Evolutionary conservation across 768 basidiomycete genomes (phyloP).

Genomic region (Lentinula edodes): DNA sequence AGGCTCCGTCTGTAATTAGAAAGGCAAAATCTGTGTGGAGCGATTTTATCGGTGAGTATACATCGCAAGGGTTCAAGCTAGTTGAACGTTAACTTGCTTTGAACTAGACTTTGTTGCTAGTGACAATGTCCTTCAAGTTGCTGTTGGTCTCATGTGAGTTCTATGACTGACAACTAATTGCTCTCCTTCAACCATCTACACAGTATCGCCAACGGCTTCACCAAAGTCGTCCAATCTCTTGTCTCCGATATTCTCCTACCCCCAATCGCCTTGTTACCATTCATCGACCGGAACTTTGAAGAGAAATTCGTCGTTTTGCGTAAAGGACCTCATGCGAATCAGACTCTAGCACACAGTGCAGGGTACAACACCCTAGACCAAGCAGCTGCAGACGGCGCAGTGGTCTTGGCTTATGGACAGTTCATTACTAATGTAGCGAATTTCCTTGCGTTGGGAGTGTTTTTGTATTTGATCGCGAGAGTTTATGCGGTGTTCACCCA

Average conservation of each 20-base stretch:
- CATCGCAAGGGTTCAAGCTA: neutral
- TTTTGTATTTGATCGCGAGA: conserved; percentile 31
- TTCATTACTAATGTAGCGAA: conserved; percentile 33
- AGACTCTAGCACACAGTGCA: neutral
- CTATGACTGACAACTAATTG: neutral
- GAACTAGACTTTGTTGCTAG: neutral
- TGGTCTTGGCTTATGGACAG: conserved; percentile 32
- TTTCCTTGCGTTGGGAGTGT: conserved; percentile 33
- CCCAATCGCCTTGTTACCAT: conserved; percentile 35
- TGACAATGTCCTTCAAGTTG: neutral
- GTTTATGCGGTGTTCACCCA: conserved; percentile 29
- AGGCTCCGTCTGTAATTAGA: neutral
- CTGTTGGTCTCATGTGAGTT: conserved; percentile 2
- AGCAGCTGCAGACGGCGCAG: conserved; percentile 38
- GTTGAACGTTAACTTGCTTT: too few relatives aligned
- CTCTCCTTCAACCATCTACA: neutral
- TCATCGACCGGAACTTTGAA: conserved; percentile 36
- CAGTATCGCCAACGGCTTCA: conserved; percentile 35
- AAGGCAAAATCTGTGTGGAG: neutral
- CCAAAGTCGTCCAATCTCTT: conserved; percentile 34
- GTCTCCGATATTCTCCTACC: conserved; percentile 39
- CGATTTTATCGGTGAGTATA: neutral
- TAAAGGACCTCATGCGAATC: neutral
- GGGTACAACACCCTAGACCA: conserved; percentile 42
- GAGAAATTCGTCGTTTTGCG: conserved; percentile 36